Evolutionary conservation across 106 monocot genomes (phyloP), one percentile per base, ranked within the genome.

Genomic region (Platanthera guangdongensis): DNA sequence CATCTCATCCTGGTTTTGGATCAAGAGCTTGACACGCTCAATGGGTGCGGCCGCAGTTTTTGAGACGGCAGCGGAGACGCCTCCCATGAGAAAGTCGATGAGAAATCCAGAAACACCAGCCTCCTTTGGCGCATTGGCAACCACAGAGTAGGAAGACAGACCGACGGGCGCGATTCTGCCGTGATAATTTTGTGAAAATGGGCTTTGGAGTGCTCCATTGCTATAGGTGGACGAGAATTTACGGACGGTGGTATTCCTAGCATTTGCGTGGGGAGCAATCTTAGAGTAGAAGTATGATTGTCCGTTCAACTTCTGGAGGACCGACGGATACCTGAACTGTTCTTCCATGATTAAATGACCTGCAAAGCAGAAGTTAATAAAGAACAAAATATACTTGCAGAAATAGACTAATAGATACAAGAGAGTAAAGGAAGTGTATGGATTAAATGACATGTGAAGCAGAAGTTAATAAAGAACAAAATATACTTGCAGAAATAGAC

Each of bases 1-100:
- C 85, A 85, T 85, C 68, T 85, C 81, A 57, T 85, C 85, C 51
- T 86, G 86, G 79, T 86, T 86, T 77, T 86, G 86, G 49, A 86
- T 86, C 11, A 86, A 39, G 49, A 82, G 86, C 71, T 86, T 86
- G 71, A 86, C 86, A 32, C 82, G 86, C 16, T 86, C 86, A 70
- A 86, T 82, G 2, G 82, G 86, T 69, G 86, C 86, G 50, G 86
- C 82, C 15, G 80, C 82, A 11, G 86, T 80, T 48, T 86, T 86
- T 3, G 86, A 86, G 59, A 86, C 86, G 2, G 86, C 86, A 59
- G 77, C 82, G 59, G 82, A 82, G 45, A 86, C 86, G 54, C 86
- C 86, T 65, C 86, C 86, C 86, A 86, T 82, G n/a, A 82, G 67
- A 46, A 86, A 86, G 50, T 86, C 86, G 22, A 82, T 74, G 4